Conservation (phyloP, 345 rosid genomes). For the Salix arbutifolia region DNA sequence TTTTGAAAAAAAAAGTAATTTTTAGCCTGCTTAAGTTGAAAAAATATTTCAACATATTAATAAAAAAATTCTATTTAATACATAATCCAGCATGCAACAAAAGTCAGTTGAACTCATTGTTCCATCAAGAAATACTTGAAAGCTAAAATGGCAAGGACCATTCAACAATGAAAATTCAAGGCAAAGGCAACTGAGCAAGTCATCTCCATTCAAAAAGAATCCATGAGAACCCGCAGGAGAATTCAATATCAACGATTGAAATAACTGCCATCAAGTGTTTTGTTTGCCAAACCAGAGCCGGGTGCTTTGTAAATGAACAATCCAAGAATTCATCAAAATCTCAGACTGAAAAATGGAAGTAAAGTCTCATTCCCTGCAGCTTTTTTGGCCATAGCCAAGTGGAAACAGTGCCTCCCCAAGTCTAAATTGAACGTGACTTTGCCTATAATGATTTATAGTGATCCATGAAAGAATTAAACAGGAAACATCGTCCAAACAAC, state of each 20-base stretch:
- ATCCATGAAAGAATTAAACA: too few species aligned
- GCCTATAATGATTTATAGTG: neutral
- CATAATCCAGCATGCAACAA: neutral
- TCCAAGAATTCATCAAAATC: neutral
- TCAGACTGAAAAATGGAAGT: neutral
- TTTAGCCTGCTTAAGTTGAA: too few species aligned
- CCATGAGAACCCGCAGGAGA: neutral
- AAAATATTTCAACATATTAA: too few species aligned
- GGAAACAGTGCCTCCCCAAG: neutral
- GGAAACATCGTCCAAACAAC: too few species aligned
- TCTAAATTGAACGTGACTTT: neutral
- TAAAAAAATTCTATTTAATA: too few species aligned
- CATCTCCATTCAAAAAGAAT: neutral
- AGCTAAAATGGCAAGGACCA: neutral
- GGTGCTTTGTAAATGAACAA: neutral
- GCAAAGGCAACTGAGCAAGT: neutral
- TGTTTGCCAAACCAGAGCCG: neutral
- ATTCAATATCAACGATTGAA: too few species aligned
- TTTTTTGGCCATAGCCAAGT: neutral
- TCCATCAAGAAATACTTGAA: too few species aligned
- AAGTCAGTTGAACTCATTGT: neutral
- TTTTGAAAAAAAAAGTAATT: too few species aligned
- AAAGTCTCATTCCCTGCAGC: neutral
- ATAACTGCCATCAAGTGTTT: neutral
- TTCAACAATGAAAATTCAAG: neutral